These are phyloP conservation scores for Coemansia sp. DNA, from an alignment of 192 early-diverging fungal species.

Conservation along the genomic window DNA sequence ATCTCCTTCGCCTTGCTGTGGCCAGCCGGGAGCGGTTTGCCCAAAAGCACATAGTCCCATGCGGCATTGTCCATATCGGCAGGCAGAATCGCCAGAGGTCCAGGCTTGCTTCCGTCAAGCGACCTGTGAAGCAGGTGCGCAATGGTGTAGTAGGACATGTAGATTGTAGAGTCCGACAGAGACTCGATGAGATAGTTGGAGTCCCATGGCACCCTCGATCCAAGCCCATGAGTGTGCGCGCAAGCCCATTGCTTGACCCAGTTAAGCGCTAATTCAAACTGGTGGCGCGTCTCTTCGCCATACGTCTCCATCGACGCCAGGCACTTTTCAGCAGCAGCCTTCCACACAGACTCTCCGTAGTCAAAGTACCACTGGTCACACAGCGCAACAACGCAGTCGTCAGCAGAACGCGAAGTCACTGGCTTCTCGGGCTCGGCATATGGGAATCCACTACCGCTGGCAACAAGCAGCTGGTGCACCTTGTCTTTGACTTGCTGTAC, in stretches of 20 bases:
- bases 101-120: conserved; percentile 79
- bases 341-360: conserved; percentile 93
- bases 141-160: conserved; percentile 99
- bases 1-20: conserved; percentile 63
- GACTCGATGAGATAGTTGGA: conserved; percentile 91
- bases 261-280: conserved; percentile 82
- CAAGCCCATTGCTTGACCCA: conserved; percentile 99
- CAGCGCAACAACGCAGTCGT: conserved; percentile 96
- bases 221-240: conserved; percentile 90
- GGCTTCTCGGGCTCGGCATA: conserved; percentile 95
- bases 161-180: conserved; percentile 97
- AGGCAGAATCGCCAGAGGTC: conserved; percentile 72
- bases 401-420: conserved; percentile 91
- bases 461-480: conserved; percentile 77
- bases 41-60: conserved; percentile 89
- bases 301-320: conserved; percentile 80
- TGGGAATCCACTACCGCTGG: conserved; percentile 70
- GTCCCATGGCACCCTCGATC: conserved; percentile 94
- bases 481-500: conserved; percentile 91
- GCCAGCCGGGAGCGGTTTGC: conserved; percentile 62
- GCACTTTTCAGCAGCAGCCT: conserved; percentile 70
- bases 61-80: conserved; percentile 91
- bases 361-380: conserved; percentile 99
- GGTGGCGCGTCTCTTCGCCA: conserved; percentile 78
- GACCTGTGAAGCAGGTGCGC: conserved; percentile 86